A percentile compares a stretch with the other conserved stretches of the same genome.
Evolutionary conservation across 73 alveolate species (phyloP).

Genomic region (Diophrys sp.): DNA sequence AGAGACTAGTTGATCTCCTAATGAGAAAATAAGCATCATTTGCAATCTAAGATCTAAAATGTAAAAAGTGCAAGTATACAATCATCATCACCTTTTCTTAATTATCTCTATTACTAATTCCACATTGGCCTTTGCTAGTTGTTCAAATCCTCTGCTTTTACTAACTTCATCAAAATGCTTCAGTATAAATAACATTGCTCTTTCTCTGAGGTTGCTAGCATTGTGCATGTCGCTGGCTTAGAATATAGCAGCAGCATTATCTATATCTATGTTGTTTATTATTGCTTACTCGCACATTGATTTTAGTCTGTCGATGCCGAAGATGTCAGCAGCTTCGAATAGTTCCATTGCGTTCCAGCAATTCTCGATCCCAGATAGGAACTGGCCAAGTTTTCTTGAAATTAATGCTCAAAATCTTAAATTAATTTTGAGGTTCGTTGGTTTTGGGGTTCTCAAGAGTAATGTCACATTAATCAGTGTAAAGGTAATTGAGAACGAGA

Average conservation of each 20-base stretch:
- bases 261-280: constrained; percentile 49
- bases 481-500: constrained; percentile 57
- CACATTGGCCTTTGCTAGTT: constrained; percentile 79
- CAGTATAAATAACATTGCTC: constrained; percentile 42
- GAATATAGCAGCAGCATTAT: constrained; percentile 66
- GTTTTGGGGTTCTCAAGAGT: constrained; percentile 45
- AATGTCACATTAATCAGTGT: constrained; percentile 72
- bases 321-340: constrained; percentile 78
- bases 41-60: too few relatives aligned
- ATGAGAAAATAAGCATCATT: too few relatives aligned
- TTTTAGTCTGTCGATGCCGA: constrained; percentile 74
- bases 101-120: constrained; percentile 79
- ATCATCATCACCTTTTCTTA: constrained; percentile 54
- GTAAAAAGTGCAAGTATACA: too few relatives aligned
- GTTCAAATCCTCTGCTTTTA: constrained; percentile 52
- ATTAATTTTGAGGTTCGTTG: too few relatives aligned
- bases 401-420: too few relatives aligned
- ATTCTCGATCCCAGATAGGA: too few relatives aligned
- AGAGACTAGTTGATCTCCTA: too few relatives aligned
- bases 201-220: constrained; percentile 56
- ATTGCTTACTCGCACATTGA: constrained; percentile 57
- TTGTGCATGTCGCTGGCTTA: constrained; percentile 58
- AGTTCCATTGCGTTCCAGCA: constrained; percentile 50
- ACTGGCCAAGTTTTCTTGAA: too few relatives aligned
- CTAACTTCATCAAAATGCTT: constrained; percentile 57